Evolutionary conservation across 108 stramenopile species (phyloP).

Genomic region (Skeletonema potamos): DNA sequence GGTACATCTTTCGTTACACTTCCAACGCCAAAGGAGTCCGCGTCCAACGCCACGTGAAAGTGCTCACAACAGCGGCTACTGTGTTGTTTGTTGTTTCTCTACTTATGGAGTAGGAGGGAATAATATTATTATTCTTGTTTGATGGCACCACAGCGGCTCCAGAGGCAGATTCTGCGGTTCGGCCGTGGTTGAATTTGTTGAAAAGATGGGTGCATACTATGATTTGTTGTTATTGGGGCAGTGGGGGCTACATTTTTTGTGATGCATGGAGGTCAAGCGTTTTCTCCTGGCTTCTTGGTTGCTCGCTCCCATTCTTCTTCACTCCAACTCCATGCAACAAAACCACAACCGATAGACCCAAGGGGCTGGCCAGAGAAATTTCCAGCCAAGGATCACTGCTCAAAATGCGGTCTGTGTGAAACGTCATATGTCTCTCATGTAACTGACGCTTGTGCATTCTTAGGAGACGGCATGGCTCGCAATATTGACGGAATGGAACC

Average conservation of each 20-base stretch:
- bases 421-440: conserved; percentile 73
- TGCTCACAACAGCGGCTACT: no score
- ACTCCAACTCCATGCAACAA: not conserved
- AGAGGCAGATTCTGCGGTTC: no score
- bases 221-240: not conserved
- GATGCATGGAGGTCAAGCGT: not conserved
- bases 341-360: conserved; percentile 64
- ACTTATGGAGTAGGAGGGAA: no score
- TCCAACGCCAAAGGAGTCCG: no score
- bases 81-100: no score
- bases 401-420: conserved; percentile 79
- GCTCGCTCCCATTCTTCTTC: not conserved
- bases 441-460: conserved; percentile 69
- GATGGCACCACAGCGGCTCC: no score
- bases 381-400: conserved; percentile 81
- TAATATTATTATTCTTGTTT: no score
- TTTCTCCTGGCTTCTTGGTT: not conserved
- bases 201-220: no score
- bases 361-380: conserved; percentile 70
- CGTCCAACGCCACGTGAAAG: no score
- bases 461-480: conserved; percentile 63
- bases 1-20: no score
- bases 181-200: no score
- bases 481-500: conserved; percentile 62
- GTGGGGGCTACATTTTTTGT: not conserved